Conservation (phyloP, 768 basidiomycete genomes). For the Tephrocybe sp. region DNA sequence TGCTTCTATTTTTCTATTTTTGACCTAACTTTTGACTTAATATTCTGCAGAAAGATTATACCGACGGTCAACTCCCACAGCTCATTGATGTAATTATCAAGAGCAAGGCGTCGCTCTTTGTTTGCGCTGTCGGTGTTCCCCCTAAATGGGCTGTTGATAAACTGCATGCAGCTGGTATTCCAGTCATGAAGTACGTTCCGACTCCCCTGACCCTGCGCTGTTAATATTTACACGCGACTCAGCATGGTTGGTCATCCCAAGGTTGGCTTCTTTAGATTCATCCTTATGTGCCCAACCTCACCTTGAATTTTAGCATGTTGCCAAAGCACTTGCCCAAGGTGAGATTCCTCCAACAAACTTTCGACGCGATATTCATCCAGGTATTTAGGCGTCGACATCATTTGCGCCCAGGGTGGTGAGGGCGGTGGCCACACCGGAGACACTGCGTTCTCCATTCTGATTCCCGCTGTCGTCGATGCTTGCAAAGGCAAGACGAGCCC, state of each 20-base stretch:
- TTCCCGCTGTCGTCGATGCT: slow-evolving; percentile 80
- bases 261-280: slow-evolving; percentile 29
- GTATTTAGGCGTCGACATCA: slow-evolving; percentile 74
- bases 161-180: slow-evolving; percentile 73
- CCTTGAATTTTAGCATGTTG: slow-evolving; percentile 50
- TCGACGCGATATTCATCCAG: background rate
- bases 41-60: slow-evolving; percentile 51
- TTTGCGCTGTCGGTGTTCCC: slow-evolving; percentile 83
- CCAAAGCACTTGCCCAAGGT: slow-evolving; percentile 74
- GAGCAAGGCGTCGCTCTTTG: slow-evolving; percentile 72
- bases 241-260: slow-evolving; percentile 89
- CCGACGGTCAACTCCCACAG: slow-evolving; percentile 71
- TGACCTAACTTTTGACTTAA: background rate
- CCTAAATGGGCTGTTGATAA: slow-evolving; percentile 80
- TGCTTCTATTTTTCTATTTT: background rate
- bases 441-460: slow-evolving; percentile 75
- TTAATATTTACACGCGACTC: slow-evolving; percentile 7
- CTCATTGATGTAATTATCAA: slow-evolving; percentile 78
- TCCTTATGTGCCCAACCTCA: slow-evolving; percentile 6
- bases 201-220: background rate
- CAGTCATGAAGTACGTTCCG: slow-evolving; percentile 76
- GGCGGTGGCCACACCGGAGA: slow-evolving; percentile 90
- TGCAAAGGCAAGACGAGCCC: slow-evolving; percentile 69
- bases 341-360: background rate
- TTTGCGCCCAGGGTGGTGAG: slow-evolving; percentile 86